These are phyloP conservation scores for Fusarium poae DNA, from an alignment of 2,329 filamentous ascomycete genomes.

Conservation along the genomic window DNA sequence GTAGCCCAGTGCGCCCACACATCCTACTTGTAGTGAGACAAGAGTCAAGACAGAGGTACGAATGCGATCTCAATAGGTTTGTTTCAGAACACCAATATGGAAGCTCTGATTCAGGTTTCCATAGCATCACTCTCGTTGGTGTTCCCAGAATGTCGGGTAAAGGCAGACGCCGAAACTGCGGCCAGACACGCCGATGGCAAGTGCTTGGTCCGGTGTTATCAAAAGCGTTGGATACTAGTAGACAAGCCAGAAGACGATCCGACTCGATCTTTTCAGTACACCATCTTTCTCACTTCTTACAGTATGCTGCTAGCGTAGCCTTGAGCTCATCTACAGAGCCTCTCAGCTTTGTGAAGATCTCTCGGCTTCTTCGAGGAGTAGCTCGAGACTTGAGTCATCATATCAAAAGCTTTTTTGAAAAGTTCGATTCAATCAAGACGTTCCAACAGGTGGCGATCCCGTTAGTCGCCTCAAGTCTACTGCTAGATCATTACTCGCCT, in stretches of 20 bases:
- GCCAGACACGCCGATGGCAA: constrained; percentile 19
- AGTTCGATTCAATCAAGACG: constrained; percentile 11
- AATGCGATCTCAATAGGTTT: neutral
- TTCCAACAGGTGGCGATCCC: constrained; percentile 26
- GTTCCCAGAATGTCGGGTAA: constrained; percentile 10
- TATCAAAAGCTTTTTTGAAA: constrained; percentile 23
- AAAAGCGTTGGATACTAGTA: constrained; percentile 21
- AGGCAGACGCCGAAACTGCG: constrained; percentile 5
- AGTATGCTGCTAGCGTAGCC: constrained; percentile 7
- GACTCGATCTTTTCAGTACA: constrained; percentile 15
- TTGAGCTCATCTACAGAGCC: constrained; percentile 3
- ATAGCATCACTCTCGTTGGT: constrained; percentile 11
- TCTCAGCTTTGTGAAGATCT: constrained; percentile 29
- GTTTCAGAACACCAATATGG: neutral
- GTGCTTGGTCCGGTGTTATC: constrained; percentile 13
- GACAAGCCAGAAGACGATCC: constrained; percentile 18
- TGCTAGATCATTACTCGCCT: constrained; percentile 37
- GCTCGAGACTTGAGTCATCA: constrained; percentile 20
- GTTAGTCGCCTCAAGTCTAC: constrained; percentile 32
- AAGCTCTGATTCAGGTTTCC: constrained; percentile 2
- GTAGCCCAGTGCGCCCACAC: constrained; percentile 15
- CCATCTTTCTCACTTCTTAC: constrained; percentile 26
- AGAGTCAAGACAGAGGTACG: constrained; percentile 11
- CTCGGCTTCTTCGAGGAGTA: constrained; percentile 16
- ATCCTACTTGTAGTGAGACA: constrained; percentile 24